A percentile compares a stretch with the other conserved stretches of the same genome.
These are phyloP conservation scores for Mycena citricolor DNA, from an alignment of 1,284 basidiomycete species.

Conservation along the genomic window DNA sequence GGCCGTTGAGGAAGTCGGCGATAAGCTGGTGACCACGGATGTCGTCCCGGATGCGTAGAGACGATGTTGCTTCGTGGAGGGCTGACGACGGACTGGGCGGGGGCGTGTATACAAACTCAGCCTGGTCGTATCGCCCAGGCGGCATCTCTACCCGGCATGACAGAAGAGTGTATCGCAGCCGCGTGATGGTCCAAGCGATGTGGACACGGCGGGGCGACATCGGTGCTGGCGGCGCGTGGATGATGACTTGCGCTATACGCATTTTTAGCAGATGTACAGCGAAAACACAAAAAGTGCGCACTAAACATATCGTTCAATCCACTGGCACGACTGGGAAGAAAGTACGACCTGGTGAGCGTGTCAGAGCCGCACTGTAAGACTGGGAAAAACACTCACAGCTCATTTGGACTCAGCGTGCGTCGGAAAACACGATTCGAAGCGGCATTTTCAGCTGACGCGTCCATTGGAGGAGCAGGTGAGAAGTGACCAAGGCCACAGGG, in stretches of 20 bases:
- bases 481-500: too few relatives aligned
- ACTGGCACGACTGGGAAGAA: slow-evolving; percentile 18
- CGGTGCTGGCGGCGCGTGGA: slow-evolving; percentile 9
- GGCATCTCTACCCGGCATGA: slow-evolving; percentile 19
- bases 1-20: slow-evolving; percentile 3
- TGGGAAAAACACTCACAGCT: slow-evolving; percentile 7
- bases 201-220: slow-evolving; percentile 14
- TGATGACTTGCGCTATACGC: slow-evolving; percentile 3
- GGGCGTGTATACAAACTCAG: slow-evolving; percentile 14
- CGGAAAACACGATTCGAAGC: slow-evolving; percentile 11
- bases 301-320: slow-evolving; percentile 21
- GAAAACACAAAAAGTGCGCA: slow-evolving; percentile 1
- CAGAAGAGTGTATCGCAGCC: slow-evolving; percentile 12
- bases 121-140: slow-evolving; percentile 16
- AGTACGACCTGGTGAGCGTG: slow-evolving; percentile 15
- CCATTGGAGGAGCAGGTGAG: too few relatives aligned
- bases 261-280: not conserved
- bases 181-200: slow-evolving; percentile 17
- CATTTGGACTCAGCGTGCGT: slow-evolving; percentile 11
- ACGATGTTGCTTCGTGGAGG: not conserved
- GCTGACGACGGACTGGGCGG: slow-evolving; percentile 5
- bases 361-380: not conserved
- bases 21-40: slow-evolving; percentile 7
- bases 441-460: too few relatives aligned
- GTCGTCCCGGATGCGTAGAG: slow-evolving; percentile 8